Percentiles rank a stretch among this genome's conserved stretches.
Conservation (phyloP, 2,329 filamentous ascomycete genomes). For the Fusarium subtropicale region DNA sequence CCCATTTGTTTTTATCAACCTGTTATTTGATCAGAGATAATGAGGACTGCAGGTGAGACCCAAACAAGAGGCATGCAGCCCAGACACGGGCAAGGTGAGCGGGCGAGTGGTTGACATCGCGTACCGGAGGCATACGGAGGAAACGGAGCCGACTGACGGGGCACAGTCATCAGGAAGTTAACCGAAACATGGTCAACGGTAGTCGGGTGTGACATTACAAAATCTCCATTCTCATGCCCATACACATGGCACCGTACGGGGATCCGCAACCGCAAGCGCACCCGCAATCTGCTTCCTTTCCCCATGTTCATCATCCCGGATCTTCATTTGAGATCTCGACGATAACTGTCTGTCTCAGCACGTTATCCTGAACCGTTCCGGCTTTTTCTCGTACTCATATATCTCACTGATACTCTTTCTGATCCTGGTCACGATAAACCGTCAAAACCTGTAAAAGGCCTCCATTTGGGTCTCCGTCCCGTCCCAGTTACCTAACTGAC, state of each 20-base stretch:
- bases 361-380: constrained; percentile 34
- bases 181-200: constrained; percentile 36
- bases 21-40: constrained; percentile 18
- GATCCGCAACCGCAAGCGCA: constrained; percentile 32
- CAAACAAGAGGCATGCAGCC: constrained; percentile 3
- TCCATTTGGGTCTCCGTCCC: constrained; percentile 4
- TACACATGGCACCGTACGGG: constrained; percentile 14
- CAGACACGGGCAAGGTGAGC: constrained; percentile 18
- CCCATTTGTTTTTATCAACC: background rate
- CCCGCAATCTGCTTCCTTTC: constrained; percentile 15
- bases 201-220: constrained; percentile 21
- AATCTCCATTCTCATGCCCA: background rate
- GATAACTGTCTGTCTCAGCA: constrained; percentile 16
- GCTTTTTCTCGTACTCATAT: constrained; percentile 44
- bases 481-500: constrained; percentile 20
- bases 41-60: background rate
- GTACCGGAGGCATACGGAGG: constrained; percentile 38
- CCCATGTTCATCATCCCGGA: constrained; percentile 19
- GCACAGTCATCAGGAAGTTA: constrained; percentile 46
- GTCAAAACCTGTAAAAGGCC: background rate
- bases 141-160: constrained; percentile 38
- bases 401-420: constrained; percentile 10
- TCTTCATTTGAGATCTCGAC: constrained; percentile 25
- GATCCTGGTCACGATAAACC: background rate
- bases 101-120: constrained; percentile 14